Base-by-base conservation (phyloP, 1,284 basidiomycete genomes). In the Cryptococcus sp. region DNA sequence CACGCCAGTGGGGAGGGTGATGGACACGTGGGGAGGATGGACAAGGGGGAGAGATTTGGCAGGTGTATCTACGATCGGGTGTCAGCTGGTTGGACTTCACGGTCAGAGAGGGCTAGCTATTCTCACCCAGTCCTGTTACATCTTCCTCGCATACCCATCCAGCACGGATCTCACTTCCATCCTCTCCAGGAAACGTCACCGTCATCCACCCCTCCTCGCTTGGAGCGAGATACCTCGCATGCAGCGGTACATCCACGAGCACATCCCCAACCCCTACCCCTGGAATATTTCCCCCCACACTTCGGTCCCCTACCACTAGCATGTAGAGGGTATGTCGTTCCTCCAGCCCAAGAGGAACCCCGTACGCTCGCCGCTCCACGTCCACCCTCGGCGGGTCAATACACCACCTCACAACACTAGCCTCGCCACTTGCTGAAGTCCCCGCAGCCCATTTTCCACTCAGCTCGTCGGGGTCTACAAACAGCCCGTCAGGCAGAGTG, bases 161-260 rank as follows among this genome's bases (percentile, higher is more conserved):
- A 1, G 59, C 56, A 11, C 45, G 46, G 1, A 67, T 37, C 5
- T 23, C 42, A n/a, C 48, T 46, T 33, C 50, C 23, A 16, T 52
- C 47, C 13, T 51, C 24, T 3, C 49, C 50, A 9, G 57, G 55
- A 24, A 63, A 61, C 7, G 52, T 5, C 11, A 64, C 42, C 16
- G 42, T 39, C 44, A 36, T 39, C 28, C 48, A 38, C 15, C 68
- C 66, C 4, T 36, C 16, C 12, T 56, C 60, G 6, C 36, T 46
- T 0, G 73, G 70, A 1, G 47, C 37, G 2, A 73, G 59, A 54
- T 75, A 75, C n/a, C 73, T 53, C 36, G 61, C 68, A 53, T 75
- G 73, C n/a, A 75, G 55, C 0, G 71, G 73, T 13, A 75, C 54
- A 3, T 68, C 64, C 39, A 67, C 44, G 4, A 2, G 35, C 46